Conservation (phyloP, 2,329 filamentous ascomycete genomes). For the Ophiostoma perfectum region DNA sequence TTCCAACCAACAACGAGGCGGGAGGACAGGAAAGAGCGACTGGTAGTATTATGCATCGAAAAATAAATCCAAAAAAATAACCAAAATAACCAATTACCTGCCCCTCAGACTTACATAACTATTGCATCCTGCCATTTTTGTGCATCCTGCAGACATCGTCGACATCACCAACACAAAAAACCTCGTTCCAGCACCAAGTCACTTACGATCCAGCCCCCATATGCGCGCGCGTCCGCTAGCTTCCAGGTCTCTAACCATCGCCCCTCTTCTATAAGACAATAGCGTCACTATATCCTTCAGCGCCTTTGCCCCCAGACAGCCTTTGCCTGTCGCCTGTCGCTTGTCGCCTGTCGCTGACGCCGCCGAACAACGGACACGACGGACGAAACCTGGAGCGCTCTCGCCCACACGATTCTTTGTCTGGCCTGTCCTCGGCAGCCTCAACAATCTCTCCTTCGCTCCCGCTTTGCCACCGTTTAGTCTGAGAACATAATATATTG, state of each 20-base stretch:
- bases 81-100: not conserved
- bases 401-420: too few species aligned
- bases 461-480: not conserved
- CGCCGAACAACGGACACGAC: too few species aligned
- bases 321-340: too few species aligned
- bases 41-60: not conserved
- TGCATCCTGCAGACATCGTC: not conserved
- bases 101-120: not conserved
- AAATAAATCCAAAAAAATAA: not conserved
- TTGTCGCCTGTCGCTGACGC: too few species aligned
- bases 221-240: not conserved
- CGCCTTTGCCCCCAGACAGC: too few species aligned
- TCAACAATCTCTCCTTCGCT: not conserved
- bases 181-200: not conserved
- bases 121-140: not conserved
- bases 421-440: too few species aligned
- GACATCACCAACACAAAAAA: not conserved
- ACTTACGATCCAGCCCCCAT: not conserved
- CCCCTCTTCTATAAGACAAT: slow-evolving; percentile 1
- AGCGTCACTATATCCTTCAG: not conserved
- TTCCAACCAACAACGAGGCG: not conserved
- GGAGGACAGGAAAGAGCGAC: slow-evolving; percentile 2
- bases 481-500: not conserved
- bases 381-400: too few species aligned
- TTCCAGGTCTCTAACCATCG: not conserved